Base-by-base conservation (phyloP, 768 basidiomycete species). In the Inosperma sp. region DNA sequence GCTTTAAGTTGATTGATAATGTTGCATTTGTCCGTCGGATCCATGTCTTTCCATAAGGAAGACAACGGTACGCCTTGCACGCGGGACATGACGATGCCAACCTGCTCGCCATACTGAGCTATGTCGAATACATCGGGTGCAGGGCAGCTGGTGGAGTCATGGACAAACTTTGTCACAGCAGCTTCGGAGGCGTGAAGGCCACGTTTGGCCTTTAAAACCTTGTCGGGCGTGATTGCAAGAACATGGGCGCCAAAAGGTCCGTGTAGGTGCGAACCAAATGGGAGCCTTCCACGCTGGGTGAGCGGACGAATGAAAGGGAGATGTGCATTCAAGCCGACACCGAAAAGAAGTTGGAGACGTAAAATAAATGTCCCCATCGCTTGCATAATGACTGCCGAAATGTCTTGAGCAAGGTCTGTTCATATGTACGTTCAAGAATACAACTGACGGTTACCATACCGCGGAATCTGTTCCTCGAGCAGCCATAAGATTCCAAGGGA, bases 301-400 rank as follows among this genome's bases (percentile, higher is more conserved):
- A 36, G 34, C n/a, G 34, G 34, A 36, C 34, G 34, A 36, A 4
- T 36, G 34, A 36, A 12, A 36, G 34, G 34, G 34, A 36, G 34
- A 36, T 36, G 34, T 36, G 34, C 34, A n/a, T 36, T 36, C 34
- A 36, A 36, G 34, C 34, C 34, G 34, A 36, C 34, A 36, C 34
- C 34, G 34, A n/a, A n/a, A 36, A 36, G 34, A 19, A 36, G 34
- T 36, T 19, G 34, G 34, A 36, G 34, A 36, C 12, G 34, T 36
- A 36, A 36, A 19, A 36, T 36, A 36, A 36, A 36, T 6, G 34
- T 36, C 34, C 34, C 34, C 34, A 36, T 36, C 34, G 34, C 34
- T 36, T 36, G 34, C 34, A 36, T 36, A 36, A 36, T 36, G n/a
- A 36, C 34, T 36, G 34, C 14, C 34, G 13, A 36, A 36, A 36